These are phyloP conservation scores for Fusarium longipes DNA, from an alignment of 2,329 filamentous ascomycete species.

Conservation along the genomic window DNA sequence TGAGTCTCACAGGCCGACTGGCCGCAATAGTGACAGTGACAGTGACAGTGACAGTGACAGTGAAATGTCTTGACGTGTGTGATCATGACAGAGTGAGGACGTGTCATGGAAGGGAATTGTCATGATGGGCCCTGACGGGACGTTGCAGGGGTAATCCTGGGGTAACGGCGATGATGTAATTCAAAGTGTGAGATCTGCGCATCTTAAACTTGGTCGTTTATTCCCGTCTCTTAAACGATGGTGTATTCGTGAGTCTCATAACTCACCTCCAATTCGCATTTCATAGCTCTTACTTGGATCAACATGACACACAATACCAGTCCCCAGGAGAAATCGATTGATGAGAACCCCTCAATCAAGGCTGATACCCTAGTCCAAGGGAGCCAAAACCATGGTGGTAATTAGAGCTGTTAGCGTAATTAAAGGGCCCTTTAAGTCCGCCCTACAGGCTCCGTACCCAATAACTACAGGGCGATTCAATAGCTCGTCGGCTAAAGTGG, in stretches of 20 bases:
- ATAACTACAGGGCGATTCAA: slow-evolving; percentile 8
- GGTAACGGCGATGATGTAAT: slow-evolving; percentile 26
- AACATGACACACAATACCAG: not conserved
- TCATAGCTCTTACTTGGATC: not conserved
- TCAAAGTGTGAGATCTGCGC: not conserved
- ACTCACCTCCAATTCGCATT: not conserved
- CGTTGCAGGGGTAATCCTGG: slow-evolving; percentile 25
- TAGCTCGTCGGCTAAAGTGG: slow-evolving; percentile 29
- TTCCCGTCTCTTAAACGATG: not conserved
- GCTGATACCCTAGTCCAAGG: slow-evolving; percentile 25
- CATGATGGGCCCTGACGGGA: slow-evolving; percentile 21
- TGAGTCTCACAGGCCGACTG: not conserved
- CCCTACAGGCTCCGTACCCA: slow-evolving; percentile 33
- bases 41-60: not conserved
- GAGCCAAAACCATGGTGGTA: slow-evolving; percentile 16
- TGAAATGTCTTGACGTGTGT: not conserved
- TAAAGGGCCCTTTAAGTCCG: slow-evolving; percentile 36
- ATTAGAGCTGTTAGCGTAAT: slow-evolving; percentile 36
- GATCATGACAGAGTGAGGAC: not conserved
- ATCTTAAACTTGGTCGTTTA: not conserved
- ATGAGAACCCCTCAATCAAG: slow-evolving; percentile 26
- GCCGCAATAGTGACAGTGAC: not conserved
- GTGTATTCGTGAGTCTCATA: too few species aligned
- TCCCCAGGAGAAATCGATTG: not conserved
- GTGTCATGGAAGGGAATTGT: slow-evolving; percentile 1